Evolutionary conservation across 2,329 filamentous ascomycete genomes (phyloP), one percentile per base, ranked within the genome.

Genomic region (Colletotrichum tanaceti): DNA sequence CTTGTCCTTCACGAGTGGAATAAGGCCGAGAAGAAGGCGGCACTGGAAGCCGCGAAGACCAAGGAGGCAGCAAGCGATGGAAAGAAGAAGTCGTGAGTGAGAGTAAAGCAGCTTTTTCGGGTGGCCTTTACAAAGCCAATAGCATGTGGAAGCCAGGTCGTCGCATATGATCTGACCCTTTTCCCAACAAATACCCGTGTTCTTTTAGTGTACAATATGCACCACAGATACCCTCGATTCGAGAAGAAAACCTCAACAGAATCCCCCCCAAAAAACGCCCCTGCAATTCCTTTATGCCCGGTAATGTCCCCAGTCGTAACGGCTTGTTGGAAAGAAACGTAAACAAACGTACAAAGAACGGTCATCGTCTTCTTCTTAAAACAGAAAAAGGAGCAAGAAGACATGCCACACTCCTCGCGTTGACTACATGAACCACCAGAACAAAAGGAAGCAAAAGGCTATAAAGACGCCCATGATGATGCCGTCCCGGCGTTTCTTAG

Each of bases 391-490:
- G 10, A 10, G 9, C 5, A 54, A 13, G 20, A 53, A 62, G n/a
- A 57, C 61, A 63, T 7, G 38, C 41, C 35, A 14, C 22, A 16
- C 32, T 50, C 63, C 65, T 85, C 80, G 14, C 38, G 14, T 41
- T 49, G 20, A 58, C 24, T 49, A 96, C 77, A 89, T 82, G 76
- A 96, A 92, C 79, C 90, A 97, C 75, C 95, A 88, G 75, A 98
- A 87, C 81, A 97, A 81, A 74, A 98, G 80, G 77, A 97, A 97
- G 81, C 96, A 98, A 74, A 97, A 87, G 0, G 94, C 94, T 75
- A 99, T 94, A 75, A 99, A 97, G 54, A 85, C 84, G 20, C 93
- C 96, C 83, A 99, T 87, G 72, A 99, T 97, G 73, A 99, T 91
- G 38, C 94, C 94, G 80, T 99, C 96, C 74, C 96, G 90, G 78